Evolutionary conservation across 495 filamentous ascomycete species (phyloP).

Genomic region (Penicillium dipodomyicola): DNA sequence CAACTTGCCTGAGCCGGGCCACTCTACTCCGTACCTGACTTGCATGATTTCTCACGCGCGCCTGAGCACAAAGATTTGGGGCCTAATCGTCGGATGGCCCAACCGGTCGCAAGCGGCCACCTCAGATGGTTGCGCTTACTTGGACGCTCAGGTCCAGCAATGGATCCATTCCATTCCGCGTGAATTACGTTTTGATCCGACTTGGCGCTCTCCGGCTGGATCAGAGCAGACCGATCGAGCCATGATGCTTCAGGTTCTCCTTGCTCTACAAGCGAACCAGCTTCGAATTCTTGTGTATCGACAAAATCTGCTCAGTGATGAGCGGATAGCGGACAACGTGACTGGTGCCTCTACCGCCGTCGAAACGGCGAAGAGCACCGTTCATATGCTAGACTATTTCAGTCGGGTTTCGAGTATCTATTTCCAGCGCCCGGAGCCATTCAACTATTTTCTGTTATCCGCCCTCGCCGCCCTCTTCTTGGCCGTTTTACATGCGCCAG

Average conservation of each 20-base stretch:
- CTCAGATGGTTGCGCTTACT: conserved; percentile 62
- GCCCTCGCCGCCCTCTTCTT: conserved; percentile 77
- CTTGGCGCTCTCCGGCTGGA: conserved; percentile 27
- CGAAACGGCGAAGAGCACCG: conserved; percentile 72
- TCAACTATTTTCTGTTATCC: conserved; percentile 81
- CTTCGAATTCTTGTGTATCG: conserved; percentile 78
- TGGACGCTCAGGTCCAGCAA: conserved; percentile 71
- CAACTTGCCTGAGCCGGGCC: conserved; percentile 61
- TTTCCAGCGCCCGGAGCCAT: conserved; percentile 70
- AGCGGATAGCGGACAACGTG: conserved; percentile 66
- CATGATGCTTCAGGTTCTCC: conserved; percentile 48
- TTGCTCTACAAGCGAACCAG: conserved; percentile 71
- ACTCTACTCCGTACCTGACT: conserved; percentile 38
- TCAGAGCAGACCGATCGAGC: conserved; percentile 33
- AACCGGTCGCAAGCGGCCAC: conserved; percentile 48
- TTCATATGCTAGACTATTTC: conserved; percentile 67
- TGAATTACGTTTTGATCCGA: conserved; percentile 53
- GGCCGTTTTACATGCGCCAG: conserved; percentile 72
- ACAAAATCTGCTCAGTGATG: conserved; percentile 68
- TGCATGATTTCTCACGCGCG: conserved; percentile 66
- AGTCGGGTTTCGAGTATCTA: conserved; percentile 74
- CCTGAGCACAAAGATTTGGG: conserved; percentile 76
- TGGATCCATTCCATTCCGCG: conserved; percentile 65
- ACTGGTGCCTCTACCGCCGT: conserved; percentile 64
- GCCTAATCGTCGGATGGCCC: conserved; percentile 47